These are phyloP conservation scores for Solanum microdontum DNA, from an alignment of 257 asterid genomes.

Conservation along the genomic window DNA sequence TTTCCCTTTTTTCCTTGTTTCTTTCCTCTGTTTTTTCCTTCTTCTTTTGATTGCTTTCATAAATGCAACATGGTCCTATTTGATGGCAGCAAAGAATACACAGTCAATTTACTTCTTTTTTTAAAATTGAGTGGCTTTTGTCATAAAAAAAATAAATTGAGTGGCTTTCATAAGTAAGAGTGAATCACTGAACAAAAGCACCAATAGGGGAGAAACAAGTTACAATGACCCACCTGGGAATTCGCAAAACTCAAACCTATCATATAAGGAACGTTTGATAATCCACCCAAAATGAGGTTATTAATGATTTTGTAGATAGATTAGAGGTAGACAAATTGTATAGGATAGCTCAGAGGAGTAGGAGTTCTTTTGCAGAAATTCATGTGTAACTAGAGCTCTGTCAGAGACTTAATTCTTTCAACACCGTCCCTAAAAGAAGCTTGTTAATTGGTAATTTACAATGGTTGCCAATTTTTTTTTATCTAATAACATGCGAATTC, in stretches of 20 bases:
- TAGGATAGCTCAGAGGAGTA: not conserved
- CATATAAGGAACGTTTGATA: not conserved
- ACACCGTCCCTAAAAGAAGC: not conserved
- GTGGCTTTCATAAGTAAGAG: not conserved
- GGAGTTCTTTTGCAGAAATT: not conserved
- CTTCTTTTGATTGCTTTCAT: not conserved
- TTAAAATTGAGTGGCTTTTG: not conserved
- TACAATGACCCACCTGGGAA: not conserved
- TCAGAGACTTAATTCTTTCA: not conserved
- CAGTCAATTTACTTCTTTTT: not conserved
- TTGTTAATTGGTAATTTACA: not conserved
- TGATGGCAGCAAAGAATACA: not conserved
- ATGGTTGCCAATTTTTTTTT: not conserved
- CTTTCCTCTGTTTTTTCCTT: not conserved
- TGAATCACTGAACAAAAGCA: not conserved
- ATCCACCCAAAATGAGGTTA: not conserved
- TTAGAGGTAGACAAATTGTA: not conserved
- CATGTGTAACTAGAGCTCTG: not conserved
- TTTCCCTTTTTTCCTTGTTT: not conserved
- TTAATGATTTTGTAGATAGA: not conserved
- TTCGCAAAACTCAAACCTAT: not conserved
- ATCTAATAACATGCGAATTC: not conserved
- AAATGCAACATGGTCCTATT: not conserved
- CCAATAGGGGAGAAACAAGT: not conserved
- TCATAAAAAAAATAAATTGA: no score